phyloP scores from a whole-genome alignment of 2,329 filamentous ascomycete genomes.

The Elsinoe arachidis region DNA sequence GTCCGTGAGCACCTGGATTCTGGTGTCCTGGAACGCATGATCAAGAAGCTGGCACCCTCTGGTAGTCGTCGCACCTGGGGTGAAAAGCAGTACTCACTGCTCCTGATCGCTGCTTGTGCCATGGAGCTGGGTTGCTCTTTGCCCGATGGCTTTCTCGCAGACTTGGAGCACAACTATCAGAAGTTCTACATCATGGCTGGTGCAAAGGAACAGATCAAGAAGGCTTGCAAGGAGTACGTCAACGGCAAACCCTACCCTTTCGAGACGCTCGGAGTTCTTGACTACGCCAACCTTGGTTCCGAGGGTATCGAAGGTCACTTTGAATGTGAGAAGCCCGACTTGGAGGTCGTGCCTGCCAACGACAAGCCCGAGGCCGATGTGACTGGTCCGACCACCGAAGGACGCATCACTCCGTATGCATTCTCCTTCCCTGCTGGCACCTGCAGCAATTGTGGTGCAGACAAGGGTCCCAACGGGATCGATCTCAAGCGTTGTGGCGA shows the following conservation, averaged over 20 bases:
- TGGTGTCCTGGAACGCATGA: neutral
- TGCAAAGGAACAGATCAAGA: neutral
- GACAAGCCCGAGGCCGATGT: neutral
- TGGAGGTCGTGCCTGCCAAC: neutral
- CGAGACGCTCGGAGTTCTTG: neutral
- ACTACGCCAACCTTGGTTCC: neutral
- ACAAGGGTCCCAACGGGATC: neutral
- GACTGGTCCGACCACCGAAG: neutral
- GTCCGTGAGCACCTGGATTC: neutral
- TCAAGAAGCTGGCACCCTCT: neutral
- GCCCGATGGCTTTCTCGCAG: neutral
- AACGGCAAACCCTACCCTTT: neutral
- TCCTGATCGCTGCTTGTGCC: neutral
- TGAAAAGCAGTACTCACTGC: neutral
- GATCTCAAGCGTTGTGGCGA: neutral
- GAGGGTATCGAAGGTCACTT: neutral
- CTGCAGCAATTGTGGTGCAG: neutral
- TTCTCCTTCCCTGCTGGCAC: neutral
- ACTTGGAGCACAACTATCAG: neutral
- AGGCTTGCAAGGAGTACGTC: neutral
- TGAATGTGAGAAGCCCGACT: neutral
- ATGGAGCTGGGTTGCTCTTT: neutral
- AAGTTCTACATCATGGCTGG: neutral
- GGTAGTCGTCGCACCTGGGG: neutral
- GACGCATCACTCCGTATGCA: neutral